A percentile compares a stretch with the other conserved stretches of the same genome.
These are phyloP conservation scores for Colletotrichum nymphaeae DNA, from an alignment of 2,329 filamentous ascomycete species.

Conservation along the genomic window DNA sequence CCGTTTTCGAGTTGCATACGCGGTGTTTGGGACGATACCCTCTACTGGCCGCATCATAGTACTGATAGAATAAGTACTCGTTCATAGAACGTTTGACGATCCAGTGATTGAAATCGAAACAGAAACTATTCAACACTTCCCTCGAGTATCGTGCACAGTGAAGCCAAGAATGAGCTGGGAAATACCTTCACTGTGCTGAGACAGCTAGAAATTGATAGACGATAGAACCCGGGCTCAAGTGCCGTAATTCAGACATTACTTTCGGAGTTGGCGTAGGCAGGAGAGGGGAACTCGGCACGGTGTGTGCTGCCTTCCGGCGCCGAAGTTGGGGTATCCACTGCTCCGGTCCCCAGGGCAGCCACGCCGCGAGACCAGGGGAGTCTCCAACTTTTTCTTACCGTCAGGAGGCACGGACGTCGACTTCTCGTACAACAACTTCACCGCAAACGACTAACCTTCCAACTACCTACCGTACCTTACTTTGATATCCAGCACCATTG, in stretches of 20 bases:
- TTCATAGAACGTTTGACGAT: background rate
- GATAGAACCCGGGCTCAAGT: background rate
- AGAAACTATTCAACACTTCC: background rate
- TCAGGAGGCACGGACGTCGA: background rate
- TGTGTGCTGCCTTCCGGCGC: conserved; percentile 7
- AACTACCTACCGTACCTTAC: background rate
- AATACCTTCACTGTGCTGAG: background rate
- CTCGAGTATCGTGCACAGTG: background rate
- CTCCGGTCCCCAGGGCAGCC: conserved; percentile 24
- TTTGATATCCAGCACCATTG: background rate
- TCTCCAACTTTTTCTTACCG: background rate
- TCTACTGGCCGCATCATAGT: conserved; percentile 11
- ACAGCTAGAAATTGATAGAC: background rate
- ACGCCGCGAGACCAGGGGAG: background rate
- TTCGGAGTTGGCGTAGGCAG: background rate
- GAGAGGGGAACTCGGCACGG: conserved; percentile 27
- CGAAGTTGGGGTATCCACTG: conserved; percentile 29
- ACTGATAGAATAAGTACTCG: background rate
- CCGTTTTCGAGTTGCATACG: conserved; percentile 16
- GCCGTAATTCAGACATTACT: background rate
- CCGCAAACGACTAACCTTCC: background rate
- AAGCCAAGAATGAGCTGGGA: background rate
- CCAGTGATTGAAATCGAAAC: background rate
- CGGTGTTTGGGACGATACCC: conserved; percentile 30
- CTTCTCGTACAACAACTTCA: background rate